These are phyloP conservation scores for Cercospora janseana DNA, from an alignment of 2,329 filamentous ascomycete genomes.

Conservation along the genomic window DNA sequence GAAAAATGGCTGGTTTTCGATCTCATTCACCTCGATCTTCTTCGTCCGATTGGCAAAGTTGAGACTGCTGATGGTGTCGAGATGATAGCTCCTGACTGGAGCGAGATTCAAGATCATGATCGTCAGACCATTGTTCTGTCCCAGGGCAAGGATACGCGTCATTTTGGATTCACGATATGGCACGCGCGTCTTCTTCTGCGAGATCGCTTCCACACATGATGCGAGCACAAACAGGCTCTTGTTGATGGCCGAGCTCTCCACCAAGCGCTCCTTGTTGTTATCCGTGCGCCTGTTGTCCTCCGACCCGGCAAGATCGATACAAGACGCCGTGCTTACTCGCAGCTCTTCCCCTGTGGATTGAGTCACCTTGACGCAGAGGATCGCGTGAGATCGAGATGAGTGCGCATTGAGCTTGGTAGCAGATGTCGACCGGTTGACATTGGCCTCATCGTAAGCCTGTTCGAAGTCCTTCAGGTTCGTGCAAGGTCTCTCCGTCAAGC, in stretches of 20 bases:
- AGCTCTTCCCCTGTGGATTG: slow-evolving; percentile 68
- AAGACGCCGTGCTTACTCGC: slow-evolving; percentile 79
- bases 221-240: slow-evolving; percentile 93
- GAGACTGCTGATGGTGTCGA: slow-evolving; percentile 88
- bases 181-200: slow-evolving; percentile 69
- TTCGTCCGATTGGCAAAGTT: slow-evolving; percentile 95
- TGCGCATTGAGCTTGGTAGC: slow-evolving; percentile 96
- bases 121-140: slow-evolving; percentile 92
- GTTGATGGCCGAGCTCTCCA: slow-evolving; percentile 97
- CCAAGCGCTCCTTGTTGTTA: slow-evolving; percentile 84
- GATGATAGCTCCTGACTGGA: slow-evolving; percentile 85
- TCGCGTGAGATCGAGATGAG: slow-evolving; percentile 94
- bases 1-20: slow-evolving; percentile 92
- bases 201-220: slow-evolving; percentile 94
- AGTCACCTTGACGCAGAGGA: slow-evolving; percentile 84
- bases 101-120: slow-evolving; percentile 96
- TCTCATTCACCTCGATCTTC: slow-evolving; percentile 91
- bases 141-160: slow-evolving; percentile 87
- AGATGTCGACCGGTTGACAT: slow-evolving; percentile 83
- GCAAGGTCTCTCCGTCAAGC: slow-evolving; percentile 79
- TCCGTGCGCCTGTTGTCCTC: slow-evolving; percentile 94
- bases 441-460: slow-evolving; percentile 82
- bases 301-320: slow-evolving; percentile 91
- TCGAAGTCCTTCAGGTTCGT: slow-evolving; percentile 82
- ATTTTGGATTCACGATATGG: slow-evolving; percentile 96